A percentile compares a stretch with the other conserved stretches of the same genome.
Conservation (phyloP, 257 asterid genomes). For the Nyctanthes arbortristis region DNA sequence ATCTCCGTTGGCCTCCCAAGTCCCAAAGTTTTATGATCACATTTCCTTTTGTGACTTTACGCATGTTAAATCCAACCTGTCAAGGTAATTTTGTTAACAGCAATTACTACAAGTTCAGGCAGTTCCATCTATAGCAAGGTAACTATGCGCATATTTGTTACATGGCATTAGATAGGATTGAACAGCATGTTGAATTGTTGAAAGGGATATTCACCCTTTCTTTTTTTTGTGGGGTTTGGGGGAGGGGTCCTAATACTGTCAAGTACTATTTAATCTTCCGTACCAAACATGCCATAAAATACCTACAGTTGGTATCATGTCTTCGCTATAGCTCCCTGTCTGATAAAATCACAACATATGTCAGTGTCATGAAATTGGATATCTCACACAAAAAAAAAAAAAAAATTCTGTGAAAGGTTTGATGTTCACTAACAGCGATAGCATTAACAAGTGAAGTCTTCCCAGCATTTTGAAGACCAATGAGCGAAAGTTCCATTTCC, state of each 20-base stretch:
- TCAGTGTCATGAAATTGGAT: slow-evolving; percentile 15
- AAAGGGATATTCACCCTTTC: background rate
- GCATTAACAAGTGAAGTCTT: slow-evolving; percentile 90
- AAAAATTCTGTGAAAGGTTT: slow-evolving; percentile 2
- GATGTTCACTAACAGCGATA: slow-evolving; percentile 65
- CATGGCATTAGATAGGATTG: background rate
- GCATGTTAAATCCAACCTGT: slow-evolving; percentile 97
- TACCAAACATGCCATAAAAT: slow-evolving; percentile 10
- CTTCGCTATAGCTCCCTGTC: slow-evolving; percentile 96
- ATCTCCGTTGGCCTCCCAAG: slow-evolving; percentile 93
- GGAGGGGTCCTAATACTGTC: too few relatives aligned
- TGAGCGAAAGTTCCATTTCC: slow-evolving; percentile 93
- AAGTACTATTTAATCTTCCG: background rate
- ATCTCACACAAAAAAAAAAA: slow-evolving; percentile 10
- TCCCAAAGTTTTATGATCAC: slow-evolving; percentile 97
- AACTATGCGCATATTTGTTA: background rate
- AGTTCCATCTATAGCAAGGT: background rate
- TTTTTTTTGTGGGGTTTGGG: background rate
- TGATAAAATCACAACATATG: slow-evolving; percentile 38
- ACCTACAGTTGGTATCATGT: slow-evolving; percentile 95
- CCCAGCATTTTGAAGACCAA: slow-evolving; percentile 92
- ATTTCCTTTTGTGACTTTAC: slow-evolving; percentile 96
- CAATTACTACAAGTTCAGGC: background rate
- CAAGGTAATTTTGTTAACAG: slow-evolving; percentile 18
- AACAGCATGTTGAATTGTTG: background rate